These are phyloP conservation scores for Cnidoscolus chayamansa DNA, from an alignment of 441 rosid genomes.

Conservation along the genomic window DNA sequence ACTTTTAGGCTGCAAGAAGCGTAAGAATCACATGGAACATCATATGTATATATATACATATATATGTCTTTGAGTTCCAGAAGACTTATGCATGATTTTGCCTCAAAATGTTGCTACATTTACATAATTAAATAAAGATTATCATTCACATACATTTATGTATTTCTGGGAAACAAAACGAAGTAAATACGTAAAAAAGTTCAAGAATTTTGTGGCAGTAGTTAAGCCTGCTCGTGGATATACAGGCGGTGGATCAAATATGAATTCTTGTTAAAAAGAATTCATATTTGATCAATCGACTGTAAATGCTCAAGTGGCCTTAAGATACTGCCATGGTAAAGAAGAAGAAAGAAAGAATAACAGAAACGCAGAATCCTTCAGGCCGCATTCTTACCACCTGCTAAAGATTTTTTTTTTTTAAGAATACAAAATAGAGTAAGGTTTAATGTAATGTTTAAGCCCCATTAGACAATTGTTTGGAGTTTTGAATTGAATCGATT, in stretches of 20 bases:
- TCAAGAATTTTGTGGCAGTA: slow-evolving; percentile 3
- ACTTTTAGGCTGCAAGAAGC: not conserved
- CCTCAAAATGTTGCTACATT: slow-evolving; percentile 6
- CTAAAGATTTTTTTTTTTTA: no score
- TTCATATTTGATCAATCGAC: slow-evolving; percentile 36
- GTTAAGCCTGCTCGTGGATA: slow-evolving; percentile 25
- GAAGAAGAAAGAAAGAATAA: no score
- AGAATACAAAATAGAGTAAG: no score
- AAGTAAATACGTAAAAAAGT: not conserved
- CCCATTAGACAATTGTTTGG: no score
- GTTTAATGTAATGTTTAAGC: no score
- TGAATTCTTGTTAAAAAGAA: slow-evolving; percentile 18
- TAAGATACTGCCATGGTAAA: not conserved
- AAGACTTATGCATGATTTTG: slow-evolving; percentile 8
- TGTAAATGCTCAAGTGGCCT: slow-evolving; percentile 31
- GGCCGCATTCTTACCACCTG: no score
- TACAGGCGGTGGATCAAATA: slow-evolving; percentile 55
- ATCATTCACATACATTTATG: no score
- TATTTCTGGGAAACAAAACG: not conserved
- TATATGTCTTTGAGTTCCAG: not conserved
- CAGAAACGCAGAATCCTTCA: no score
- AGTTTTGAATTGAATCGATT: no score
- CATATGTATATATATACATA: not conserved
- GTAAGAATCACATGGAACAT: not conserved
- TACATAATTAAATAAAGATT: no score